Percentiles rank a stretch among this genome's conserved stretches.
phyloP scores from a whole-genome alignment of 352 stramenopile genomes.

The Globisporangium nunn region DNA sequence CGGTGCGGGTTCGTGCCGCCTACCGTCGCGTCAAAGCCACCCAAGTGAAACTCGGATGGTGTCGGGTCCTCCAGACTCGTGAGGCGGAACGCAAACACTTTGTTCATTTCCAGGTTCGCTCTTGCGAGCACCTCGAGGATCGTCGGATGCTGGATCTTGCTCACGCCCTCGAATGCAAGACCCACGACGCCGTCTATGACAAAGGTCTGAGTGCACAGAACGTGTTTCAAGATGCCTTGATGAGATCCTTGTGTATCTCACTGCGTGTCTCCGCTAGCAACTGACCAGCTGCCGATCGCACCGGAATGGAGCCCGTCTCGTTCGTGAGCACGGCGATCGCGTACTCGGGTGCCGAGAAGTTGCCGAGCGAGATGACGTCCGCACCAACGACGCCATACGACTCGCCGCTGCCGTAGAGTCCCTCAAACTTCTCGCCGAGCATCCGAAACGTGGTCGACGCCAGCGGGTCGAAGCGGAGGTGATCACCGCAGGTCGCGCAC shows the following conservation, averaged over 20 bases:
- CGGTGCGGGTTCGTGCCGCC: constrained; percentile 19
- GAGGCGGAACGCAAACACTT: constrained; percentile 43
- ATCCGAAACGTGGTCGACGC: constrained; percentile 23
- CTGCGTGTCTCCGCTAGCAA: not conserved
- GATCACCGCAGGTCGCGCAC: constrained; percentile 54
- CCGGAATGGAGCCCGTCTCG: constrained; percentile 41
- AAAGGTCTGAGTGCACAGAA: constrained; percentile 18
- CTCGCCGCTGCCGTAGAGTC: constrained; percentile 44
- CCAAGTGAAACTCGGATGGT: constrained; percentile 40
- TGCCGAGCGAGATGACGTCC: constrained; percentile 31
- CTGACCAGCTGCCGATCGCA: constrained; percentile 1
- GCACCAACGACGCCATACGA: constrained; percentile 27
- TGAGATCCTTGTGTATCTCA: not conserved
- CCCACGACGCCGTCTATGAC: constrained; percentile 48
- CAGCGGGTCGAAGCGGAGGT: constrained; percentile 28
- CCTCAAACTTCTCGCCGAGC: constrained; percentile 21
- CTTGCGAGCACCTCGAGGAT: constrained; percentile 27
- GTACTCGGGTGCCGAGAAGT: constrained; percentile 20
- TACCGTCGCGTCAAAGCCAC: constrained; percentile 34
- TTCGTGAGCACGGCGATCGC: constrained; percentile 33
- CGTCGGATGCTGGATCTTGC: constrained; percentile 37
- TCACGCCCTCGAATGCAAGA: constrained; percentile 41
- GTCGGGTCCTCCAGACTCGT: constrained; percentile 17
- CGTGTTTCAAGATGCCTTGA: not conserved
- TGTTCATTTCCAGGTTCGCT: constrained; percentile 19